Evolutionary conservation across 1,139 yeast genomes (phyloP), one percentile per base, ranked within the genome.

Genomic region (Hyphopichia wangnamkhiaoensis): DNA sequence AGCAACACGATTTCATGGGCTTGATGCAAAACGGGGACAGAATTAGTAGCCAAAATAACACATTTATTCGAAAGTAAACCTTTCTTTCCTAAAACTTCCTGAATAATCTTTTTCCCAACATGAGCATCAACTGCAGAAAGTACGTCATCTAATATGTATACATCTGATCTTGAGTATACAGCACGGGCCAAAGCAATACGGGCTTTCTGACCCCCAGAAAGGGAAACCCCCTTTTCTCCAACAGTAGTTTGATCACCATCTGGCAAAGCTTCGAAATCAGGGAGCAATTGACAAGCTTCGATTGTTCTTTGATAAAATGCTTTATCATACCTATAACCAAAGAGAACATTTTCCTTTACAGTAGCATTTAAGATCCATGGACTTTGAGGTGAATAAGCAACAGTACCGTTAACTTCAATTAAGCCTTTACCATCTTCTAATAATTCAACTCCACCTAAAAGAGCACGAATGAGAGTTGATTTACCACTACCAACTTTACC

Each of bases 151-250:
- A 61, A 43, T 14, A 61, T 45, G 39, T 55, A 58, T 17, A 61
- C 47, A 36, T 59, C 65, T 3, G 65, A 63, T 34, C 65, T 52
- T 1, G 64, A 43, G 39, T 61, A 61, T 1, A 61, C 64, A 3
- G 67, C 65, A 41, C 67, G 47, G 2, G 67, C 67, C 33, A 61
- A 52, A 2, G 62, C 47, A 24, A 57, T 44, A 37, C 67, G 54
- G 3, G 65, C 67, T 44, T 61, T 61, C 42, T 61, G 65, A n/a
- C 67, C 67, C 5, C 67, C 67, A 36, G 63, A 56, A 24, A 61
- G 49, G 2, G 65, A 54, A 14, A 61, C 60, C 18, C 67, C 67
- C 47, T 61, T 61, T 34, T 61, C 65, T 5, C 67, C 67, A 9
- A 61, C 65, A 30, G 54, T 53, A 5, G 65, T 61, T 31, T 41